These are phyloP conservation scores for Lachnellula arida DNA, from an alignment of 2,329 filamentous ascomycete genomes.

Conservation along the genomic window DNA sequence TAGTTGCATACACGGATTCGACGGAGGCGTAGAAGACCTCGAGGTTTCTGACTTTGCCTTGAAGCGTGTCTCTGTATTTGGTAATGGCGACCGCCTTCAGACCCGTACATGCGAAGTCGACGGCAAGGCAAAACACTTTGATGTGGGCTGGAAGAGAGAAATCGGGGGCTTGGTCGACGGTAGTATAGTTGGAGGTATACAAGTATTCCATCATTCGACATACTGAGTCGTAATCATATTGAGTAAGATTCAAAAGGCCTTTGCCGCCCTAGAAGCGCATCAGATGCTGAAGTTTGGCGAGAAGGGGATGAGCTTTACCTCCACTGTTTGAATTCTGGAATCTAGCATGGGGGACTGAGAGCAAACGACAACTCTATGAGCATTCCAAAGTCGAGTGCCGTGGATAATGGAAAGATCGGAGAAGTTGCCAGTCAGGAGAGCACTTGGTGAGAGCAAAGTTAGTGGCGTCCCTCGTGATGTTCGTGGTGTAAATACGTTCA, in stretches of 20 bases:
- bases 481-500: background rate
- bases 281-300: background rate
- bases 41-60: constrained; percentile 7
- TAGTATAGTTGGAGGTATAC: constrained; percentile 19
- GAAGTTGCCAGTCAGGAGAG: constrained; percentile 21
- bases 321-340: constrained; percentile 9
- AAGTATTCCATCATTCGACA: constrained; percentile 21
- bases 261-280: background rate
- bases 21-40: constrained; percentile 10
- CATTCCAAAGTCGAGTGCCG: constrained; percentile 17
- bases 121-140: constrained; percentile 18
- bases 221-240: constrained; percentile 8
- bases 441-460: constrained; percentile 6
- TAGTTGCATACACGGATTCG: constrained; percentile 10
- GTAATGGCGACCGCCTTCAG: constrained; percentile 7
- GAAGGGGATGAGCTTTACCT: background rate
- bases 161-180: background rate
- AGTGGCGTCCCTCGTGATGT: background rate
- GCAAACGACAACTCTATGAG: constrained; percentile 24
- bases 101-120: constrained; percentile 7
- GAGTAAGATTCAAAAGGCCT: constrained; percentile 11
- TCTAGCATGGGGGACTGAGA: constrained; percentile 23
- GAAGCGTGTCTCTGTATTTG: constrained; percentile 13
- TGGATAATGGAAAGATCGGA: constrained; percentile 24
- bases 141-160: constrained; percentile 13